Evolutionary conservation across 108 stramenopile species (phyloP), one percentile per base, ranked within the genome.

Genomic region (Cyclotella distinguenda): DNA sequence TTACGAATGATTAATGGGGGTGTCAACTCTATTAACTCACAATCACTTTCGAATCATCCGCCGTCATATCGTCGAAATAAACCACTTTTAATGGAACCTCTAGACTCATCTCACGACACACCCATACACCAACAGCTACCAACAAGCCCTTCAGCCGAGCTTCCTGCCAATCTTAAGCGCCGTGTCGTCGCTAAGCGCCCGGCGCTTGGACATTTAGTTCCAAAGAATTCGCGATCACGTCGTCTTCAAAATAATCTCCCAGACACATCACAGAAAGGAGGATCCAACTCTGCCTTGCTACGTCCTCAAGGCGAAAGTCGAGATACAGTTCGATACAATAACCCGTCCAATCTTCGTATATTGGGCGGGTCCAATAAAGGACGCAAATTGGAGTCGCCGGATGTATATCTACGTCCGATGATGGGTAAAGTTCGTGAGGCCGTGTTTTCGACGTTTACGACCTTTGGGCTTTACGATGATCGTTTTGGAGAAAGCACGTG

Each of bases 391-490:
- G 89, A 93, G 39, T 91, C 89, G 18, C 97, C 97, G 0, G 78
- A 81, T 44, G 96, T 97, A n/a, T 95, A 95, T 61, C 72, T 98
- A 34, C 84, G 97, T 31, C 97, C 97, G 46, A 98, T 98, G 97
- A 98, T 98, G 97, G 95, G 94, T 11, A 98, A 97, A 74, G 97
- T 98, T 11, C 64, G 86, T 44, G 97, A 98, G 77, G 96, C 97
- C 30, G 82, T 97, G 6, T 98, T 86, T 77, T 86, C 83, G 35
- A 96, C 95, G 7, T 81, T 98, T 30, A 82, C 70, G 15, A 82
- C 80, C 34, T 93, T 97, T 75, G 96, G 93, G 6, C 46, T 98
- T 53, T 98, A 95, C 71, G 82, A 86, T 45, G 78, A 72, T 31
- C 52, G 19, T 6, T 45, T 45, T 6, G 64, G 70, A n/a, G 70